Conservation (phyloP, 441 rosid species). For the Populus trichocarpa region DNA sequence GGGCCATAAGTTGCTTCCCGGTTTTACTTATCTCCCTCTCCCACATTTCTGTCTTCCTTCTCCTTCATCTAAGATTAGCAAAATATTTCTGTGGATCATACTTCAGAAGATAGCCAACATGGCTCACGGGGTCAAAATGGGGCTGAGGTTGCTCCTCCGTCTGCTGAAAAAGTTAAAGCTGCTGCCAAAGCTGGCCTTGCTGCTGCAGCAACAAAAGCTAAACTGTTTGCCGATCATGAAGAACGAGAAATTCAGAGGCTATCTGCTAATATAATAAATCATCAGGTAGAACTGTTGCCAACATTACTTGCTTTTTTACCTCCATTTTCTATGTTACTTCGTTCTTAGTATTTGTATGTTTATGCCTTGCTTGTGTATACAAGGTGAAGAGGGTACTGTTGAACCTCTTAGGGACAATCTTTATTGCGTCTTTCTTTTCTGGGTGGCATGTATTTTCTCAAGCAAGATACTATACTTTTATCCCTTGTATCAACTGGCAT, state of each 20-base stretch:
- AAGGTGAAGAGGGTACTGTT: background rate
- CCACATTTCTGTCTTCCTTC: conserved; percentile 3
- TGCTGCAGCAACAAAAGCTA: conserved; percentile 92
- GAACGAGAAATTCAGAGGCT: conserved; percentile 97
- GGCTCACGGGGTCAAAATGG: conserved; percentile 49
- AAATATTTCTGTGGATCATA: conserved; percentile 14
- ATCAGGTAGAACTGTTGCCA: conserved; percentile 53
- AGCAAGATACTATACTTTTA: background rate
- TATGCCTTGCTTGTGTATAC: background rate
- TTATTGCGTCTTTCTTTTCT: background rate
- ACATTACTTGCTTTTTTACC: background rate
- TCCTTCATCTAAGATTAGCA: background rate
- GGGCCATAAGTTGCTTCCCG: conserved; percentile 10
- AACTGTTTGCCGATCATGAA: conserved; percentile 96
- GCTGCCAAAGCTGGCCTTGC: conserved; percentile 88
- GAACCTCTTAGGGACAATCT: background rate
- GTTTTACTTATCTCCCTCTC: background rate
- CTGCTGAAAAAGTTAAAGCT: conserved; percentile 63
- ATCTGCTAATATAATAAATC: conserved; percentile 87
- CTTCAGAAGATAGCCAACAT: conserved; percentile 36
- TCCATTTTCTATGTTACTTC: background rate
- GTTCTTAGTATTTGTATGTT: background rate
- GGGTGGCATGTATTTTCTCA: background rate
- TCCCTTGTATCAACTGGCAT: background rate
- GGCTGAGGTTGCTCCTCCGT: conserved; percentile 40